Percentiles rank a stretch among this genome's conserved stretches.
Conservation (phyloP, 2,329 filamentous ascomycete genomes). For the Sordariomycetes sp. region DNA sequence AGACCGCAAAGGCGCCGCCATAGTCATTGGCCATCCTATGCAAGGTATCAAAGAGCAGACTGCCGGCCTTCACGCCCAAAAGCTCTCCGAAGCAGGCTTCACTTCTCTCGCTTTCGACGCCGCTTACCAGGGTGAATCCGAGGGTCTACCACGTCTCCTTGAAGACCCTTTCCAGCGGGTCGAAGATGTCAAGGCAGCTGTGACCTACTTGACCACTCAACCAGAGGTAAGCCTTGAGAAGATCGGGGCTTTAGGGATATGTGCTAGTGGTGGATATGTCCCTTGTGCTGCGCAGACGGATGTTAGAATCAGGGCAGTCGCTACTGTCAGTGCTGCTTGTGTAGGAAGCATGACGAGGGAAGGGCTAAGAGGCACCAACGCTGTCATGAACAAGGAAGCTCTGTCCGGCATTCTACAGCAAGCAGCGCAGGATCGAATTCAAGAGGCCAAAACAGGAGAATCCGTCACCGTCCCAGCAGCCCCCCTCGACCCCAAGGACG, state of each 20-base stretch:
- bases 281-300: slow-evolving; percentile 23
- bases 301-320: slow-evolving; percentile 25
- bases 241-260: slow-evolving; percentile 29
- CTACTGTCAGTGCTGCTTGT: slow-evolving; percentile 18
- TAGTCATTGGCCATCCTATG: slow-evolving; percentile 20
- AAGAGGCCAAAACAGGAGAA: too few species aligned
- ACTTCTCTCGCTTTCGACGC: slow-evolving; percentile 24
- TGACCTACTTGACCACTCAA: slow-evolving; percentile 20
- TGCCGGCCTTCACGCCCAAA: slow-evolving; percentile 18
- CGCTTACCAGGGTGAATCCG: slow-evolving; percentile 24
- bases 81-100: slow-evolving; percentile 21
- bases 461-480: too few species aligned
- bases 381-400: too few species aligned
- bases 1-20: slow-evolving; percentile 2
- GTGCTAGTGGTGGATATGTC: slow-evolving; percentile 25
- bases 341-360: slow-evolving; percentile 17
- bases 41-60: slow-evolving; percentile 28
- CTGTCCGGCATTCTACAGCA: too few species aligned
- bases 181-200: slow-evolving; percentile 23
- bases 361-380: background rate
- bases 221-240: slow-evolving; percentile 17
- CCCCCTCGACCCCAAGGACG: too few species aligned
- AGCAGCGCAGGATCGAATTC: too few species aligned
- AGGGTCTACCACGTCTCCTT: slow-evolving; percentile 22
- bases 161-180: slow-evolving; percentile 27